phyloP scores from a whole-genome alignment of 2,329 filamentous ascomycete species.

The Penicillium psychrosexuale region DNA sequence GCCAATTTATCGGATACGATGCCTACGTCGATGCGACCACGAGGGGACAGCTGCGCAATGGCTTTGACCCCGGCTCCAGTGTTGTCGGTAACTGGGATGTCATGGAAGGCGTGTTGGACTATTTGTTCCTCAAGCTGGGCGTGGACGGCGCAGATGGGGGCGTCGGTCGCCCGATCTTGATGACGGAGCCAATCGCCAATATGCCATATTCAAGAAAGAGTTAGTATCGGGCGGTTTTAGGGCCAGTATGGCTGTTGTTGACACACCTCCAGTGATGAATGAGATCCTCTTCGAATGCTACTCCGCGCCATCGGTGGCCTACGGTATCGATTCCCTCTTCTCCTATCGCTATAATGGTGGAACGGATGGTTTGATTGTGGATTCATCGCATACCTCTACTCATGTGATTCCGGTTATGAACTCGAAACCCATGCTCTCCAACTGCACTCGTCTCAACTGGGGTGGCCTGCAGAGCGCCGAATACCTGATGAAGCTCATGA shows the following conservation, averaged over 20 bases:
- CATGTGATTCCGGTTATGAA: conserved; percentile 93
- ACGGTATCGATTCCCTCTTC: conserved; percentile 95
- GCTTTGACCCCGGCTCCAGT: conserved; percentile 86
- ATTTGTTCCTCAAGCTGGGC: conserved; percentile 89
- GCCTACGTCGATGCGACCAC: conserved; percentile 94
- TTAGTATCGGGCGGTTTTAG: conserved; percentile 45
- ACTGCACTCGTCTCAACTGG: conserved; percentile 91
- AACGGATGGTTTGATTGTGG: conserved; percentile 80
- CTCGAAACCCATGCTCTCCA: conserved; percentile 75
- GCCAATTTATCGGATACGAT: conserved; percentile 87
- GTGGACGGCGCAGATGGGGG: conserved; percentile 69
- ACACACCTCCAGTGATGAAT: conserved; percentile 69
- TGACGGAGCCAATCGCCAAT: conserved; percentile 95
- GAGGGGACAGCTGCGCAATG: conserved; percentile 81
- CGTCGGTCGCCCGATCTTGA: conserved; percentile 82
- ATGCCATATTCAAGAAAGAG: conserved; percentile 83
- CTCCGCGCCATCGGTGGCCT: conserved; percentile 80
- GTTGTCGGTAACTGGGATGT: conserved; percentile 97
- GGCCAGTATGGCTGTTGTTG: conserved; percentile 16
- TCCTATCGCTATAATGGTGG: conserved; percentile 92
- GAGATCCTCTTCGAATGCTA: conserved; percentile 98
- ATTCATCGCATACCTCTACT: conserved; percentile 88
- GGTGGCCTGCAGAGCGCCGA: conserved; percentile 86
- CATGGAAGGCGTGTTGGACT: conserved; percentile 91
- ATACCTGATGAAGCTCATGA: conserved; percentile 84